A percentile compares a stretch with the other conserved stretches of the same genome.
These are phyloP conservation scores for Stagonosporopsis chrysanthemi DNA, from an alignment of 2,329 filamentous ascomycete species.

Conservation along the genomic window DNA sequence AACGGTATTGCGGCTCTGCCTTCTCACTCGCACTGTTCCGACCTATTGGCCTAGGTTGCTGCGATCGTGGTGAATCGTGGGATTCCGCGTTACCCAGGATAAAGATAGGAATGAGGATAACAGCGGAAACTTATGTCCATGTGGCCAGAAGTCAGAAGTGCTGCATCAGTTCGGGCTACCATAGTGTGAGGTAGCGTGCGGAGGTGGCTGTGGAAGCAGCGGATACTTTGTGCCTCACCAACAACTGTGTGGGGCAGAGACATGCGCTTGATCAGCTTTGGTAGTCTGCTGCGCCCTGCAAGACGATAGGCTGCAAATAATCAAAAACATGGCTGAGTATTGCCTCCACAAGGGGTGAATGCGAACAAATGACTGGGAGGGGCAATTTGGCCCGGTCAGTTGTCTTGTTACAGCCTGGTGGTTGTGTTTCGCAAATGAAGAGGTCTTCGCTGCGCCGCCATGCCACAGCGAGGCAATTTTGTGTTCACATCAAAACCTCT, in stretches of 20 bases:
- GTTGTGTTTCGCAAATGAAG: too few relatives aligned
- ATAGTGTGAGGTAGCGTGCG: background rate
- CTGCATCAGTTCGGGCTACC: background rate
- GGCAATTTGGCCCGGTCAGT: too few relatives aligned
- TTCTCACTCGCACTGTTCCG: background rate
- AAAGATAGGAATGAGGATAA: background rate
- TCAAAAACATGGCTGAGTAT: too few relatives aligned
- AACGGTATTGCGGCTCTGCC: background rate
- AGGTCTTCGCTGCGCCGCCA: too few relatives aligned
- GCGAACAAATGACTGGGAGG: too few relatives aligned
- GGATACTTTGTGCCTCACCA: slow-evolving; percentile 1
- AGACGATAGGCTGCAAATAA: too few relatives aligned
- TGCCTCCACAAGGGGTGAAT: too few relatives aligned
- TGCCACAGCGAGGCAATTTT: too few relatives aligned
- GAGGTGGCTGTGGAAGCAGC: slow-evolving; percentile 1
- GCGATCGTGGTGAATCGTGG: background rate
- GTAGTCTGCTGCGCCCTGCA: too few relatives aligned
- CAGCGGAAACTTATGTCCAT: background rate
- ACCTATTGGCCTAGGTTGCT: slow-evolving; percentile 3
- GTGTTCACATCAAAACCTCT: too few relatives aligned
- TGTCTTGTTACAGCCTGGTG: too few relatives aligned
- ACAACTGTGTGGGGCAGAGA: background rate
- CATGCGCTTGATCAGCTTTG: too few relatives aligned
- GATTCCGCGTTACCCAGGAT: background rate
- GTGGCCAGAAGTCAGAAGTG: background rate